Conservation (phyloP, 225 moss, liverwort and hornwort genomes). For the Sphagnum contortum region DNA sequence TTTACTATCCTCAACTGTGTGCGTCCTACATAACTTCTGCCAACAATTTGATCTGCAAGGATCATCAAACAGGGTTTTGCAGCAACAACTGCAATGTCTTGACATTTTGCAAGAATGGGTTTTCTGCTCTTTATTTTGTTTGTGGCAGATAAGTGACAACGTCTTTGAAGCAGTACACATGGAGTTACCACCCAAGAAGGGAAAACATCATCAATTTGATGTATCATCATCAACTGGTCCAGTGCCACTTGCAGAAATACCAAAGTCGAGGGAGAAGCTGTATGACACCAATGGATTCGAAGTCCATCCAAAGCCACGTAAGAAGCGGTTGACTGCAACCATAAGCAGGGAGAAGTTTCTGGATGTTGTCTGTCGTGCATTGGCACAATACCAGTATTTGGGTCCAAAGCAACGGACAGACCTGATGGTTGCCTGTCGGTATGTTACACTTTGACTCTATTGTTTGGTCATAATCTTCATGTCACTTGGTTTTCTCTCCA, state of each 20-base stretch:
- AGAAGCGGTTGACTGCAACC: constrained; percentile 75
- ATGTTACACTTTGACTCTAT: constrained; percentile 6
- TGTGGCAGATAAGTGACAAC: constrained; percentile 65
- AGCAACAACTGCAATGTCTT: no score
- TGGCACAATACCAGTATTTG: constrained; percentile 80
- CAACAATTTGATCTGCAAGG: no score
- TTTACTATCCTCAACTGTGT: no score
- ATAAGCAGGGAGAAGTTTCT: constrained; percentile 77
- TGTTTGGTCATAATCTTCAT: no score
- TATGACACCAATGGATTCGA: constrained; percentile 30
- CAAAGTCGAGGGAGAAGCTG: constrained; percentile 8
- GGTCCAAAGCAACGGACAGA: constrained; percentile 88
- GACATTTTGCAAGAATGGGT: background rate
- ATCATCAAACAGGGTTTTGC: no score
- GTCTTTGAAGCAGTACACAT: constrained; percentile 68
- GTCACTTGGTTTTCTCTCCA: background rate
- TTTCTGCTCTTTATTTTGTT: background rate
- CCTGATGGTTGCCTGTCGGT: constrained; percentile 84
- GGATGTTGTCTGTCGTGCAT: constrained; percentile 66
- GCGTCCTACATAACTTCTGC: no score
- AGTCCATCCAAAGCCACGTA: constrained; percentile 39
- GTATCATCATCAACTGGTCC: constrained; percentile 28
- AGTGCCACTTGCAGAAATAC: constrained; percentile 29
- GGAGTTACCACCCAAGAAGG: constrained; percentile 43
- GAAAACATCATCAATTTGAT: constrained; percentile 35